phyloP scores from a whole-genome alignment of 169 alveolate species.

The Plasmodium relictum region DNA sequence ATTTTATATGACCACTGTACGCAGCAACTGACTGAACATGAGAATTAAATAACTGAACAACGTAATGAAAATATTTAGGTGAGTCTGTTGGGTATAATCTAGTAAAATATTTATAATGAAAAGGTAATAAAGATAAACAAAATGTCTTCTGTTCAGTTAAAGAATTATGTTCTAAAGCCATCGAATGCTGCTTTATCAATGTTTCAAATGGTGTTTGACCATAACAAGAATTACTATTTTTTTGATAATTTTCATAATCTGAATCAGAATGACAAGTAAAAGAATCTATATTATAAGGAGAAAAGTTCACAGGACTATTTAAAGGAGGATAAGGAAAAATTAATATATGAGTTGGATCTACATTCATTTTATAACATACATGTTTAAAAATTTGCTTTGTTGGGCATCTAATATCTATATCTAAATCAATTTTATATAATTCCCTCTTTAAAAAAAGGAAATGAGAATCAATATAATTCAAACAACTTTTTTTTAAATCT shows the following conservation, averaged over 20 bases:
- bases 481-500: conserved; percentile 49
- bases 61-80: conserved; percentile 63
- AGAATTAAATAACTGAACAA: conserved; percentile 64
- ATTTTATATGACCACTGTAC: conserved; percentile 66
- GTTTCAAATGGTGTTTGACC: conserved; percentile 63
- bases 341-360: conserved; percentile 86
- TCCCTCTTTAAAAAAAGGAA: conserved; percentile 68
- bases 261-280: conserved; percentile 38
- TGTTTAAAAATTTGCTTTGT: conserved; percentile 83
- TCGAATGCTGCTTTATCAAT: conserved; percentile 60
- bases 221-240: conserved; percentile 1
- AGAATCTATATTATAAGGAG: conserved; percentile 75
- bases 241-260: conserved; percentile 19
- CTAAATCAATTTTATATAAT: conserved; percentile 64
- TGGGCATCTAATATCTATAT: conserved; percentile 85
- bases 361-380: conserved; percentile 84
- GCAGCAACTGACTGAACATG: conserved; percentile 77
- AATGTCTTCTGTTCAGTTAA: conserved; percentile 65
- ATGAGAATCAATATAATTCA: conserved; percentile 74
- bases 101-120: conserved; percentile 68
- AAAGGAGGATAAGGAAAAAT: conserved; percentile 81
- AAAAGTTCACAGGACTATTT: conserved; percentile 60
- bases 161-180: conserved; percentile 51
- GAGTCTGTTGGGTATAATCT: conserved; percentile 55
- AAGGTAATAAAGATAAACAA: conserved; percentile 69